phyloP scores from a whole-genome alignment of 2,329 filamentous ascomycete species.

The Paramyrothecium roridum region DNA sequence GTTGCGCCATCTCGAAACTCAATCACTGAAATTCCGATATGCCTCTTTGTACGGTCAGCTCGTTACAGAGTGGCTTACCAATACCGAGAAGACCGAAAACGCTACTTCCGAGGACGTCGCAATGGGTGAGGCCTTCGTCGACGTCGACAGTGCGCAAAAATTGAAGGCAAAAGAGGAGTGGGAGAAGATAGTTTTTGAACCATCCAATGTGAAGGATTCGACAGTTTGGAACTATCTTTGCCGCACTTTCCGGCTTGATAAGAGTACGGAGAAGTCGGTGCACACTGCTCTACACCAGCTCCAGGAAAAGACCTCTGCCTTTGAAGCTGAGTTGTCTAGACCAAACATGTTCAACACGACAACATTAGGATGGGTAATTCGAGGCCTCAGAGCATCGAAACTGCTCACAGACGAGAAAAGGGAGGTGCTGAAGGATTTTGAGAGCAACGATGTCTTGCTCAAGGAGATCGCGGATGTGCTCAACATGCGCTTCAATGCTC shows the following conservation, averaged over 20 bases:
- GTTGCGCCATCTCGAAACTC: constrained; percentile 32
- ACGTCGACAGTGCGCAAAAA: constrained; percentile 36
- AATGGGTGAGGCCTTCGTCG: constrained; percentile 35
- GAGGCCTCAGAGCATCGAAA: constrained; percentile 39
- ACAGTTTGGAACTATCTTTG: constrained; percentile 36
- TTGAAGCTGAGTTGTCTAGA: constrained; percentile 24
- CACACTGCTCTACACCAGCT: constrained; percentile 20
- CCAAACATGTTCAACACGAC: constrained; percentile 29
- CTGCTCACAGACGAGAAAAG: constrained; percentile 39
- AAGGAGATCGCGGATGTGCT: constrained; percentile 49
- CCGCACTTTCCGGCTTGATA: constrained; percentile 32
- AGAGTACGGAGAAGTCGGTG: constrained; percentile 18
- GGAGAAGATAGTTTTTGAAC: constrained; percentile 41
- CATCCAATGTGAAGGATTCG: constrained; percentile 30
- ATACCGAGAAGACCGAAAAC: constrained; percentile 14
- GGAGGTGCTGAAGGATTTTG: constrained; percentile 39
- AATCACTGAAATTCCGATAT: constrained; percentile 39
- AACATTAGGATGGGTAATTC: constrained; percentile 35
- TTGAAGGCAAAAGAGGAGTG: constrained; percentile 34
- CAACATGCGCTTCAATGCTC: constrained; percentile 44
- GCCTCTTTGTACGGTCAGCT: constrained; percentile 42
- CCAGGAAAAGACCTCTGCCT: constrained; percentile 19
- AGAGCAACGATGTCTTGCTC: constrained; percentile 36
- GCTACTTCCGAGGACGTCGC: constrained; percentile 14
- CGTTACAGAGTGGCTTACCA: constrained; percentile 44